phyloP scores from a whole-genome alignment of 495 filamentous ascomycete species.

The Corynascus novoguineensis region DNA sequence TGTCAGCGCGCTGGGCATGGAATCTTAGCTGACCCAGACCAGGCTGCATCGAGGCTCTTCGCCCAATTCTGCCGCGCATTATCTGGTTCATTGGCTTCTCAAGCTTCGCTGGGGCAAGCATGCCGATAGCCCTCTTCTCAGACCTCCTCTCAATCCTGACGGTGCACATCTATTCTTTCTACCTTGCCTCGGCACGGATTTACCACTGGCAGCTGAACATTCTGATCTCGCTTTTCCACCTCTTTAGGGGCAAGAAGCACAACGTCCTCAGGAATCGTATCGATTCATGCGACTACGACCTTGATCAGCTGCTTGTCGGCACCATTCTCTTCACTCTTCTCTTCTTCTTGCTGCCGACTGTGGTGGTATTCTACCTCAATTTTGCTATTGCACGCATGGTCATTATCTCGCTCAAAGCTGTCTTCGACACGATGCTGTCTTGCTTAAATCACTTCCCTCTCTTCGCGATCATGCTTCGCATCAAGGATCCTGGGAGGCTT shows the following conservation, averaged over 20 bases:
- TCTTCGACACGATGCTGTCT: slow-evolving; percentile 82
- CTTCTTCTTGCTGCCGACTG: slow-evolving; percentile 91
- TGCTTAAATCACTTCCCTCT: slow-evolving; percentile 97
- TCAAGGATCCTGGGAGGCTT: slow-evolving; percentile 87
- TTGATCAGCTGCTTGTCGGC: slow-evolving; percentile 93
- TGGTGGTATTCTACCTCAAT: slow-evolving; percentile 93
- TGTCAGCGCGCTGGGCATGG: background rate
- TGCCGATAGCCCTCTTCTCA: slow-evolving; percentile 95
- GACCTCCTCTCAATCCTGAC: slow-evolving; percentile 90
- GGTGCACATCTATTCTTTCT: slow-evolving; percentile 95
- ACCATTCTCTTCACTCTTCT: slow-evolving; percentile 95
- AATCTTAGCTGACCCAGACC: slow-evolving; percentile 1
- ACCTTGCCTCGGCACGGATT: slow-evolving; percentile 91
- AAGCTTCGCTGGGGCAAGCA: slow-evolving; percentile 89
- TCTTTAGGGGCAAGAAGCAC: slow-evolving; percentile 95
- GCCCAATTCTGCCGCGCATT: slow-evolving; percentile 73
- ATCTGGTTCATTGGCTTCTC: slow-evolving; percentile 93
- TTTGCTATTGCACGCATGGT: slow-evolving; percentile 92
- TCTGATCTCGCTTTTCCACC: slow-evolving; percentile 91
- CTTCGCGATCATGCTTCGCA: slow-evolving; percentile 92
- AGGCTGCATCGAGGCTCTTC: slow-evolving; percentile 69
- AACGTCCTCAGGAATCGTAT: slow-evolving; percentile 97
- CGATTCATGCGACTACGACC: slow-evolving; percentile 97
- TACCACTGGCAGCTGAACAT: slow-evolving; percentile 98
- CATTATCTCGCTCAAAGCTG: slow-evolving; percentile 86